Evolutionary conservation across 2,329 filamentous ascomycete genomes (phyloP).

Genomic region (Fusarium oligoseptatum): DNA sequence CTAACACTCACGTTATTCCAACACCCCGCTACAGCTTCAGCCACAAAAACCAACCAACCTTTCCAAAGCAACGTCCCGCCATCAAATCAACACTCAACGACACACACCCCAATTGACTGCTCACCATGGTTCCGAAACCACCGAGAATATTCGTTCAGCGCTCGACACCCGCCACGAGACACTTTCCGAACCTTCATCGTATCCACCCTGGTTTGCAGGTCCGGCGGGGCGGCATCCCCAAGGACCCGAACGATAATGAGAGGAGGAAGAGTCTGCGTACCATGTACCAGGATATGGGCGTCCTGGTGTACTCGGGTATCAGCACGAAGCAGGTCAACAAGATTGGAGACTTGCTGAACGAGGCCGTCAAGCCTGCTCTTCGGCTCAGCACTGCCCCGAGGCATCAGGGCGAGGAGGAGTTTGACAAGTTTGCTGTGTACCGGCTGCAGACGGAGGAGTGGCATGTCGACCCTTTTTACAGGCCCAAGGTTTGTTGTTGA

Average conservation of each 20-base stretch:
- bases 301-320: constrained; percentile 49
- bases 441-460: constrained; percentile 25
- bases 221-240: constrained; percentile 2
- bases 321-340: constrained; percentile 30
- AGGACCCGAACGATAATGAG: background rate
- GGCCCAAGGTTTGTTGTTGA: constrained; percentile 10
- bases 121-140: background rate
- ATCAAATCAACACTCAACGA: no score
- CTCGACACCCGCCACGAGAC: constrained; percentile 23
- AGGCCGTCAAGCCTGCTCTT: constrained; percentile 17
- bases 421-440: constrained; percentile 22
- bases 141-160: constrained; percentile 2
- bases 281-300: constrained; percentile 51
- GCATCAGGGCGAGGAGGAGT: background rate
- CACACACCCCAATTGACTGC: background rate
- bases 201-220: constrained; percentile 41
- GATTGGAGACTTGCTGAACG: constrained; percentile 43
- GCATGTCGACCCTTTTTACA: constrained; percentile 5
- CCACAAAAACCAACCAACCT: constrained; percentile 17
- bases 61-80: background rate
- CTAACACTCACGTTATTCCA: background rate
- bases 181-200: constrained; percentile 41
- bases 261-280: constrained; percentile 4
- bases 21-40: constrained; percentile 24
- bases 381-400: background rate